These are phyloP conservation scores for Trichoderma cornu-damae DNA, from an alignment of 2,329 filamentous ascomycete genomes.

Conservation along the genomic window DNA sequence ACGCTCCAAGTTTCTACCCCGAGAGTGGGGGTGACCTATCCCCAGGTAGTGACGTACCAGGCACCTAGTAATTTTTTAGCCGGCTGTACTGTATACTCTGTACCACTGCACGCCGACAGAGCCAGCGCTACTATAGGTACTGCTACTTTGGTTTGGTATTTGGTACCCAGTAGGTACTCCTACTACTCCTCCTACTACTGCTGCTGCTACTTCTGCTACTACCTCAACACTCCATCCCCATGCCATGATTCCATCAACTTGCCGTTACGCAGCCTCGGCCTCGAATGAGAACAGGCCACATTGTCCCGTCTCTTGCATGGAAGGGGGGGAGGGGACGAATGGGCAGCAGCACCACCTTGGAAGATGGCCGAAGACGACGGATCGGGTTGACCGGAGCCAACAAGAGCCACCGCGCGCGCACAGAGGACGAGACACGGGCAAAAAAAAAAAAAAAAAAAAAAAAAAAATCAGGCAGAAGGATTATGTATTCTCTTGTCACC, in stretches of 20 bases:
- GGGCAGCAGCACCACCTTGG: too few species aligned
- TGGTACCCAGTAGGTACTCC: too few species aligned
- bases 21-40: too few species aligned
- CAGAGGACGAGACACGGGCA: too few species aligned
- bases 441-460: background rate
- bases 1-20: too few species aligned
- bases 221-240: background rate
- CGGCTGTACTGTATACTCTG: too few species aligned
- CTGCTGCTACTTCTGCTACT: background rate
- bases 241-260: background rate
- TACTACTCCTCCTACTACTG: too few species aligned
- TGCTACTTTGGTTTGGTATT: too few species aligned
- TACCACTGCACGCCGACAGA: too few species aligned
- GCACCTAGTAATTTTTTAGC: too few species aligned
- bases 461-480: slow-evolving; percentile 4
- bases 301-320: slow-evolving; percentile 1
- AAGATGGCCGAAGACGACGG: background rate
- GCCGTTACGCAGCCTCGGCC: background rate
- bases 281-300: slow-evolving; percentile 10
- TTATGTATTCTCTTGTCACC: background rate
- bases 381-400: slow-evolving; percentile 3
- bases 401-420: background rate
- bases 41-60: too few species aligned
- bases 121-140: too few species aligned
- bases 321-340: background rate